Percentiles rank a stretch among this genome's conserved stretches.
phyloP scores from a whole-genome alignment of 2,329 filamentous ascomycete species.

The Monosporascus sp. region DNA sequence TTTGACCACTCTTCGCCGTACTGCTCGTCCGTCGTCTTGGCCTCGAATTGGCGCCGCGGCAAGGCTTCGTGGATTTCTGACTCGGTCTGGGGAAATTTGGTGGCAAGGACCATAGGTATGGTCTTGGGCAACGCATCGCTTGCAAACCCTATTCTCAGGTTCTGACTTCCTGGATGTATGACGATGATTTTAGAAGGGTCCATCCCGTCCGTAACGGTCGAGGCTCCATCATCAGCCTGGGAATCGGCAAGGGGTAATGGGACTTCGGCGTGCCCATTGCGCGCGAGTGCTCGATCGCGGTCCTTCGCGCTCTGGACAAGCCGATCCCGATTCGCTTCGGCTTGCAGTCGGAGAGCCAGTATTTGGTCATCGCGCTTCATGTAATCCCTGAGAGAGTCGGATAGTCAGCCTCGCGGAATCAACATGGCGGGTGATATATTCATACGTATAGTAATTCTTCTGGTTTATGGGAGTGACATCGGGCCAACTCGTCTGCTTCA shows the following conservation, averaged over 20 bases:
- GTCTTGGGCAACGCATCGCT: slow-evolving; percentile 93
- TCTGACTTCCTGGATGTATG: slow-evolving; percentile 93
- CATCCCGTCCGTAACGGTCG: slow-evolving; percentile 52
- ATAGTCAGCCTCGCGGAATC: slow-evolving; percentile 14
- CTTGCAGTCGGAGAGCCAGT: slow-evolving; percentile 79
- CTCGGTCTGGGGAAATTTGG: slow-evolving; percentile 72
- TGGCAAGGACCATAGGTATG: slow-evolving; percentile 86
- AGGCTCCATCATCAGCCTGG: slow-evolving; percentile 50
- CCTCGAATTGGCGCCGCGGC: slow-evolving; percentile 63
- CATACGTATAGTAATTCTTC: slow-evolving; percentile 98
- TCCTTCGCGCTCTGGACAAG: slow-evolving; percentile 85
- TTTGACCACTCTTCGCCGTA: slow-evolving; percentile 79
- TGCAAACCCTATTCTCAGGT: slow-evolving; percentile 88
- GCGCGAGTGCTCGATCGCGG: slow-evolving; percentile 76
- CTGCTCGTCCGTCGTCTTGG: slow-evolving; percentile 64
- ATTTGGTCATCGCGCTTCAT: slow-evolving; percentile 98
- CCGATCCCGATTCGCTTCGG: slow-evolving; percentile 77
- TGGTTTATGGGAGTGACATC: slow-evolving; percentile 93
- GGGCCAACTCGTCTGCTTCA: slow-evolving; percentile 93
- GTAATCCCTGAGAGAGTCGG: slow-evolving; percentile 63
- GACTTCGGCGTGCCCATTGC: slow-evolving; percentile 63
- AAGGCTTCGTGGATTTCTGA: slow-evolving; percentile 76
- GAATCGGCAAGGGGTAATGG: slow-evolving; percentile 57
- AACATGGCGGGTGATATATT: background rate
- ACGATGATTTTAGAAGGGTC: slow-evolving; percentile 89